Conservation (phyloP, 345 rosid genomes). For the Melaleuca quinquenervia region DNA sequence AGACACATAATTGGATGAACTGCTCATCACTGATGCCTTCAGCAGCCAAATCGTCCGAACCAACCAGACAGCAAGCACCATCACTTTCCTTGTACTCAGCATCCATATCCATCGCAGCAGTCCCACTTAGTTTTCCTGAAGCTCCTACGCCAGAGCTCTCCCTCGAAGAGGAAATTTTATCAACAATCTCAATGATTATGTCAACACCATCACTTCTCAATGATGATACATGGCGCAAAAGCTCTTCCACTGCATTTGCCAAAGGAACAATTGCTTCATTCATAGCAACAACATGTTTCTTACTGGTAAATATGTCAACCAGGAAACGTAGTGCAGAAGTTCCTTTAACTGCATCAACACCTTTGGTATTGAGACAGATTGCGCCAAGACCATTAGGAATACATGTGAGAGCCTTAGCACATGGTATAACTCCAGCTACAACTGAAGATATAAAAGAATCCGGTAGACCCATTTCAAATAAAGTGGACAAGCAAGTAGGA, state of each 20-base stretch:
- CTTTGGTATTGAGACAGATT: conserved; percentile 83
- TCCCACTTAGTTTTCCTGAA: conserved; percentile 37
- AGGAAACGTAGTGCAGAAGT: conserved; percentile 73
- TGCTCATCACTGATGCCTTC: conserved; percentile 70
- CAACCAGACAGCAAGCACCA: conserved; percentile 29
- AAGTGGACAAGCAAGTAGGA: conserved; percentile 70
- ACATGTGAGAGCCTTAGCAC: conserved; percentile 91
- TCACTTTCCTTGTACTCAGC: conserved; percentile 53
- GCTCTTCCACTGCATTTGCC: conserved; percentile 96
- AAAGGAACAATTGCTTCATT: conserved; percentile 92
- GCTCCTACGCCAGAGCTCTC: conserved; percentile 32
- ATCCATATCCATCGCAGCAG: conserved; percentile 86
- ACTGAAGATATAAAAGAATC: conserved; percentile 90
- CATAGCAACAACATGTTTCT: conserved; percentile 80
- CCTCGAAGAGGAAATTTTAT: conserved; percentile 59
- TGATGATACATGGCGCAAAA: conserved; percentile 82
- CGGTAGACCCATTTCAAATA: conserved; percentile 86
- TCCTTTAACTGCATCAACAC: conserved; percentile 87
- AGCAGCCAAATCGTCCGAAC: conserved; percentile 25
- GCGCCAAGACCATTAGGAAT: conserved; percentile 95
- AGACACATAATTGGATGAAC: conserved; percentile 72
- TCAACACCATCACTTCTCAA: conserved; percentile 83
- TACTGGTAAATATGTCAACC: conserved; percentile 73
- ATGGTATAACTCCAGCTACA: conserved; percentile 70
- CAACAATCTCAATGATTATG: conserved; percentile 77